Conservation (phyloP, 1,284 basidiomycete species). For the Ustilago bromivora region DNA sequence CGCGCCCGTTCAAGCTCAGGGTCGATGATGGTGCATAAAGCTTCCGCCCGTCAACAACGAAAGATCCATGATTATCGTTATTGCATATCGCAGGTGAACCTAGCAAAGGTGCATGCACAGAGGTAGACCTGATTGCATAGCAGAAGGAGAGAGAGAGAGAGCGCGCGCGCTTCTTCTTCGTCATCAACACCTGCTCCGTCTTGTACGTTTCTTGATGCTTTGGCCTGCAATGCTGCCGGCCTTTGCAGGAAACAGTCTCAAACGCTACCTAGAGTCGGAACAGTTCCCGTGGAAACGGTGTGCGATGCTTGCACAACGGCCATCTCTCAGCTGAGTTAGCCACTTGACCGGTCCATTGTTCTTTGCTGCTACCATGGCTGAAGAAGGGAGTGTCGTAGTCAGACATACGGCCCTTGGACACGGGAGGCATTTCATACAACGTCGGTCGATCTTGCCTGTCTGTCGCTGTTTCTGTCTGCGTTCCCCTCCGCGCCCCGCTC, state of each 20-base stretch:
- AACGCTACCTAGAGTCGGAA: background rate
- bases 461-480: background rate
- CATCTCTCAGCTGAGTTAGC: too few species aligned
- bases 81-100: too few species aligned
- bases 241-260: background rate
- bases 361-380: background rate
- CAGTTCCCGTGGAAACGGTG: slow-evolving; percentile 4
- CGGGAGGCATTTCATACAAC: slow-evolving; percentile 2
- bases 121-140: slow-evolving; percentile 4
- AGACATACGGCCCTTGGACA: background rate
- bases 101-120: background rate
- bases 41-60: background rate
- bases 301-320: background rate
- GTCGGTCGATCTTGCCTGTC: background rate
- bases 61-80: background rate
- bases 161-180: too few species aligned
- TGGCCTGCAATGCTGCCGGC: too few species aligned
- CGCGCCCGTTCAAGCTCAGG: background rate
- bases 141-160: too few species aligned
- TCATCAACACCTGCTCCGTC: background rate
- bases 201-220: background rate
- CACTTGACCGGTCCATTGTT: slow-evolving; percentile 3
- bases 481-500: too few species aligned
- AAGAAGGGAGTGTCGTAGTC: background rate
- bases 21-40: background rate